Conservation (phyloP, 2,329 filamentous ascomycete genomes). For the Fusarium verticillioides region DNA sequence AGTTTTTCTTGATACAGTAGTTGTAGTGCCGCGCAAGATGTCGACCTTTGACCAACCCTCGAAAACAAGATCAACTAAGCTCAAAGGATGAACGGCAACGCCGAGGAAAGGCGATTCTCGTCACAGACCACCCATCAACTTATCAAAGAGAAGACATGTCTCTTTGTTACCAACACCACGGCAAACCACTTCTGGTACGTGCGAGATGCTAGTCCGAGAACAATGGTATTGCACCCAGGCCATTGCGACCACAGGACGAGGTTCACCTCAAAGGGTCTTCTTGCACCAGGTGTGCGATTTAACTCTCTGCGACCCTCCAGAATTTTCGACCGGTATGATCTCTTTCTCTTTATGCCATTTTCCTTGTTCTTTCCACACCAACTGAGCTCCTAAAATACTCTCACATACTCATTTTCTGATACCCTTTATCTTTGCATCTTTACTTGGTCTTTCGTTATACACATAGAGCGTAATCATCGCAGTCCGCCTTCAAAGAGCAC, state of each 20-base stretch:
- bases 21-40: background rate
- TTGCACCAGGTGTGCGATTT: constrained; percentile 14
- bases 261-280: background rate
- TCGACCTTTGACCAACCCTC: too few relatives aligned
- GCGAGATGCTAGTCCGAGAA: constrained; percentile 7
- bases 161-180: constrained; percentile 29
- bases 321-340: background rate
- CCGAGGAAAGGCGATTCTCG: background rate
- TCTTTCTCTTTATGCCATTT: constrained; percentile 14
- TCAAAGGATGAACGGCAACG: constrained; percentile 16
- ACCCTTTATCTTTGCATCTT: background rate
- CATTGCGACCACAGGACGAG: background rate
- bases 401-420: background rate
- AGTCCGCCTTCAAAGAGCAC: background rate
- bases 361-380: background rate
- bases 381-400: background rate
- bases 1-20: background rate
- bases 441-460: constrained; percentile 2
- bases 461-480: background rate
- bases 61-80: background rate
- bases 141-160: constrained; percentile 9
- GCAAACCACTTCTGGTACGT: constrained; percentile 1
- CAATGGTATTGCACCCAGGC: constrained; percentile 23
- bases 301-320: constrained; percentile 1
- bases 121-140: constrained; percentile 24